phyloP scores from a whole-genome alignment of 441 rosid species.

The Populus trichocarpa region DNA sequence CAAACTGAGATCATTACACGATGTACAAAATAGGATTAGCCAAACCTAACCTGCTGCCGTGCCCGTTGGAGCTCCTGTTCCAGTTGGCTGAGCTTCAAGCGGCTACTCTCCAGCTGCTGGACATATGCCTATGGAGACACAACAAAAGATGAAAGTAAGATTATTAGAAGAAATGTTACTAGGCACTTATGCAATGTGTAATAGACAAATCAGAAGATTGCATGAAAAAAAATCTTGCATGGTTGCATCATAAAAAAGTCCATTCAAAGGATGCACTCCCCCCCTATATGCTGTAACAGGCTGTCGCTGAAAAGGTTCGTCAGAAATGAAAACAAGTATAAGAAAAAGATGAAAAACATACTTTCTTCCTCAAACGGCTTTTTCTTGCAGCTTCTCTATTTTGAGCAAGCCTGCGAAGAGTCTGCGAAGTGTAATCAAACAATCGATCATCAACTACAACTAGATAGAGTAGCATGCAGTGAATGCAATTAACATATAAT shows the following conservation, averaged over 20 bases:
- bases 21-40: constrained; percentile 13
- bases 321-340: not conserved
- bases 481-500: constrained; percentile 4
- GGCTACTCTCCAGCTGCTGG: constrained; percentile 94
- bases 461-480: constrained; percentile 1
- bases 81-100: constrained; percentile 87
- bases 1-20: not conserved
- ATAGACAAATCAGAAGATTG: not conserved
- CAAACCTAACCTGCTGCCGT: constrained; percentile 83
- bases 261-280: not conserved
- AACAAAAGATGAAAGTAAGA: constrained; percentile 12
- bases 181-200: not conserved
- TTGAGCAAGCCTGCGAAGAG: constrained; percentile 98
- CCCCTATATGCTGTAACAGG: not conserved
- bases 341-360: constrained; percentile 16
- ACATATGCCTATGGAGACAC: constrained; percentile 71
- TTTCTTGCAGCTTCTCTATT: constrained; percentile 99
- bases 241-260: not conserved
- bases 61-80: constrained; percentile 98
- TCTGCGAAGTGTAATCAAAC: constrained; percentile 49
- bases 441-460: constrained; percentile 19
- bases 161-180: not conserved
- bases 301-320: not conserved
- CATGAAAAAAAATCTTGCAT: not conserved
- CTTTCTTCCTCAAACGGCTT: constrained; percentile 96